Evolutionary conservation across 2,329 filamentous ascomycete genomes (phyloP).

Genomic region (Colletotrichum orbiculare): DNA sequence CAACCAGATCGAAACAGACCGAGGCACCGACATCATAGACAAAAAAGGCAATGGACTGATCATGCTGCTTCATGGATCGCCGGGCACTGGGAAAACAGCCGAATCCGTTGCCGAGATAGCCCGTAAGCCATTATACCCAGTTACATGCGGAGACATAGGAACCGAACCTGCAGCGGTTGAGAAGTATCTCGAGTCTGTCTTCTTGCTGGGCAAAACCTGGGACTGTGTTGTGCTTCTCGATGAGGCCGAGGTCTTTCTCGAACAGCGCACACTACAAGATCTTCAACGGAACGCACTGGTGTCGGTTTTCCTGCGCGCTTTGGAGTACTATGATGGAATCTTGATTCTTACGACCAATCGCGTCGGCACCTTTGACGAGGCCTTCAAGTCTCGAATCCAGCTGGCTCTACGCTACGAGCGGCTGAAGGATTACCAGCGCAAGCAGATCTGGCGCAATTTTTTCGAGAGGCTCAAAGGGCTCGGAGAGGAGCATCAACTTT

Average conservation of each 20-base stretch:
- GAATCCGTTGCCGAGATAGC: neutral
- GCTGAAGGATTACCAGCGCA: conserved; percentile 77
- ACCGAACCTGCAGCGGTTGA: conserved; percentile 81
- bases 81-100: conserved; percentile 13
- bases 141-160: neutral
- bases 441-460: conserved; percentile 86
- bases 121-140: neutral
- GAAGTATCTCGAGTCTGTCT: conserved; percentile 65
- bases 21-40: conserved; percentile 42
- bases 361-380: conserved; percentile 88
- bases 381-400: conserved; percentile 89
- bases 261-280: conserved; percentile 80
- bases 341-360: conserved; percentile 90
- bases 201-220: conserved; percentile 89
- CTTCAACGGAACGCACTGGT: conserved; percentile 87
- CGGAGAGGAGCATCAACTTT: conserved; percentile 65
- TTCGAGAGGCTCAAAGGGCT: conserved; percentile 59
- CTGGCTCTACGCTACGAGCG: conserved; percentile 84
- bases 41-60: conserved; percentile 16
- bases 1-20: neutral
- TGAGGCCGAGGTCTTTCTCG: conserved; percentile 85
- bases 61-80: conserved; percentile 8
- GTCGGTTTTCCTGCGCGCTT: conserved; percentile 84
- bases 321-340: conserved; percentile 94
- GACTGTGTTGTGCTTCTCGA: conserved; percentile 86